These are phyloP conservation scores for Cyberlindnera mycetangii DNA, from an alignment of 805 yeast genomes.

Conservation along the genomic window DNA sequence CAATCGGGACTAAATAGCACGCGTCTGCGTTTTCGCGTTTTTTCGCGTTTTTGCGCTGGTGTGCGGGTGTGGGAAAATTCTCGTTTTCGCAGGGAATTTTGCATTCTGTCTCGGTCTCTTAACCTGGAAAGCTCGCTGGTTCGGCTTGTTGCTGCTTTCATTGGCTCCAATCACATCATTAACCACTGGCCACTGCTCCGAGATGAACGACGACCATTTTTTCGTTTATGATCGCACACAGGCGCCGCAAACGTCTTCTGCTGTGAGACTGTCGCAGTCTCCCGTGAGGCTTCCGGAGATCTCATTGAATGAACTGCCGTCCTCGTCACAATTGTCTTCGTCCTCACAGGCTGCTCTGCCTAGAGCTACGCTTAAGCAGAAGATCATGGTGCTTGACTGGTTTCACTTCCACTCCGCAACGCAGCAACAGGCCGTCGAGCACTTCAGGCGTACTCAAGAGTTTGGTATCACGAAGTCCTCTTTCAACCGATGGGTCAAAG, in stretches of 20 bases:
- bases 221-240: neutral
- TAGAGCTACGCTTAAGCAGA: constrained; percentile 11
- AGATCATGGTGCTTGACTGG: constrained; percentile 27
- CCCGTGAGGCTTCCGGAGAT: neutral
- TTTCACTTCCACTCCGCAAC: constrained; percentile 30
- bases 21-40: neutral
- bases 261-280: neutral
- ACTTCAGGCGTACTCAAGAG: constrained; percentile 29
- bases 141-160: neutral
- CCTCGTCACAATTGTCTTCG: constrained; percentile 11
- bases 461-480: constrained; percentile 39
- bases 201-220: constrained; percentile 3
- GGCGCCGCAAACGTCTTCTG: neutral
- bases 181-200: neutral
- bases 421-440: constrained; percentile 34
- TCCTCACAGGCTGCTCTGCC: constrained; percentile 9
- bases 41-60: constrained; percentile 13
- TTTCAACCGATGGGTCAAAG: constrained; percentile 38
- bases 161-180: too few species aligned
- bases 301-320: neutral
- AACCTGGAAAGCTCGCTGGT: too few species aligned
- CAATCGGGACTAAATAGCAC: neutral
- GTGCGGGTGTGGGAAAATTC: constrained; percentile 8
- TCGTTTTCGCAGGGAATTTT: constrained; percentile 11
- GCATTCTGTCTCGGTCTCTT: neutral